A percentile compares a stretch with the other conserved stretches of the same genome.
Conservation (phyloP, 2,329 filamentous ascomycete species). For the Xylaria multiplex region DNA sequence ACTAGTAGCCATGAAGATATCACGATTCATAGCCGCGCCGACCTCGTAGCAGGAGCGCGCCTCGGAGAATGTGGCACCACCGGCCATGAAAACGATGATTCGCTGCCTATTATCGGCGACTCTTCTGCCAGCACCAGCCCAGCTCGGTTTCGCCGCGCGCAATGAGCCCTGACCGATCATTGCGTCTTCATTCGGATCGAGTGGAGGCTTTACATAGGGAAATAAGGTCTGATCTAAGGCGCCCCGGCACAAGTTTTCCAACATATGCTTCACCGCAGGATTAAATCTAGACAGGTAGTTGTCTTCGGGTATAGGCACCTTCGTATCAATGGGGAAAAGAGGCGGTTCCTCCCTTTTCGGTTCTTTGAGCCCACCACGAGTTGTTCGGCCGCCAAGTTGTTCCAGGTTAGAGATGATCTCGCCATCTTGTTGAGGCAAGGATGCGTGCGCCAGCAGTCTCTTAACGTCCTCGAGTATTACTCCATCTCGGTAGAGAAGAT, state of each 20-base stretch:
- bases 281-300: conserved; percentile 89
- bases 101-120: conserved; percentile 86
- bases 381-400: conserved; percentile 79
- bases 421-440: conserved; percentile 77
- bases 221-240: conserved; percentile 73
- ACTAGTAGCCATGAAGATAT: conserved; percentile 87
- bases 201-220: conserved; percentile 77
- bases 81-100: conserved; percentile 93
- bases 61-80: conserved; percentile 94
- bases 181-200: conserved; percentile 70
- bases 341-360: conserved; percentile 71
- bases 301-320: conserved; percentile 71
- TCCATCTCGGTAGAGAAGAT: conserved; percentile 86
- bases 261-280: conserved; percentile 80
- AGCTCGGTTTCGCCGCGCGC: conserved; percentile 91
- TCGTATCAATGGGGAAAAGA: conserved; percentile 76
- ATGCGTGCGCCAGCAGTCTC: conserved; percentile 84
- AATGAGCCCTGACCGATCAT: conserved; percentile 76
- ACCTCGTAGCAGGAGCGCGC: conserved; percentile 89
- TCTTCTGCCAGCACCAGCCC: conserved; percentile 83
- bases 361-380: conserved; percentile 77
- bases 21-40: conserved; percentile 75
- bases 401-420: conserved; percentile 81
- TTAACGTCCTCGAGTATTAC: conserved; percentile 84
- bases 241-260: conserved; percentile 77